phyloP scores from a whole-genome alignment of 768 basidiomycete species.

The Amanita thiersii region DNA sequence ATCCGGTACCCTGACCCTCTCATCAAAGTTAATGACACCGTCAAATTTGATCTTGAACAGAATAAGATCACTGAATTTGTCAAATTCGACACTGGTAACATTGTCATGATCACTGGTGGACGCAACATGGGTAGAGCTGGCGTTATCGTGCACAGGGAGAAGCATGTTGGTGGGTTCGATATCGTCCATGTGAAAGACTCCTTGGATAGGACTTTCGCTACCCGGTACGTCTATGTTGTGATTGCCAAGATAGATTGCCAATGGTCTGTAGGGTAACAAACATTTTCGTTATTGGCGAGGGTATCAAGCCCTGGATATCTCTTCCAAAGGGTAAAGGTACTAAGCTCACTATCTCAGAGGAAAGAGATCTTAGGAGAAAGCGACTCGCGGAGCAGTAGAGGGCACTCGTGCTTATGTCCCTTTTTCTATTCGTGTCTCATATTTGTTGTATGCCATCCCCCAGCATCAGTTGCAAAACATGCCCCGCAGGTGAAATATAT shows the following conservation, averaged over 20 bases:
- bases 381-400: conserved; percentile 58
- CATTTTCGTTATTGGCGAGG: conserved; percentile 97
- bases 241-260: neutral
- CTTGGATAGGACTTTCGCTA: conserved; percentile 92
- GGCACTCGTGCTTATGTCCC: conserved; percentile 12
- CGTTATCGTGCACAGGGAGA: conserved; percentile 93
- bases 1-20: conserved; percentile 98
- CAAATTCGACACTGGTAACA: conserved; percentile 96
- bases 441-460: conserved; percentile 33
- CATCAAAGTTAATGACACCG: conserved; percentile 94
- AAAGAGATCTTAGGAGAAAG: conserved; percentile 89
- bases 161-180: conserved; percentile 97
- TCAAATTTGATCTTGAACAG: conserved; percentile 95
- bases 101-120: conserved; percentile 96
- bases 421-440: conserved; percentile 20
- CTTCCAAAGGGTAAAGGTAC: conserved; percentile 96
- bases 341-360: conserved; percentile 95
- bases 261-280: conserved; percentile 67
- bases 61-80: conserved; percentile 89
- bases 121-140: conserved; percentile 99
- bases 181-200: conserved; percentile 97
- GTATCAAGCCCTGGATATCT: conserved; percentile 92
- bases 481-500: no score
- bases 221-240: conserved; percentile 58
- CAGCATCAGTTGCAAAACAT: conserved; percentile 16